Evolutionary conservation across 257 asterid genomes (phyloP).

Genomic region (Salvia splendens): DNA sequence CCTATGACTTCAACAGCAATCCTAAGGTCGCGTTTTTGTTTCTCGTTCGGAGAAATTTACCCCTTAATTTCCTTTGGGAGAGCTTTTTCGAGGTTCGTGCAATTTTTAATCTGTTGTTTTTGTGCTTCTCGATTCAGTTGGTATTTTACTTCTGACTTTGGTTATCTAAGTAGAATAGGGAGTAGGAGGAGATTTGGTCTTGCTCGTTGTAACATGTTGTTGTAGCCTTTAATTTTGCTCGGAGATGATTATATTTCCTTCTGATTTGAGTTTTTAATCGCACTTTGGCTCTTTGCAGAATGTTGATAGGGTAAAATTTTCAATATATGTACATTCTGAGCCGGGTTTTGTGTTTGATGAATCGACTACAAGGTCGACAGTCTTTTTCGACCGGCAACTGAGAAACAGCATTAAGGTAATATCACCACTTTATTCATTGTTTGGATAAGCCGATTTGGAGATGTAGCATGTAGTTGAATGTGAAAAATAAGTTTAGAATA

Average conservation of each 20-base stretch:
- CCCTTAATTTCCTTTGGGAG: conserved; percentile 93
- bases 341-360: conserved; percentile 88
- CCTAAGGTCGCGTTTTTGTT: conserved; percentile 84
- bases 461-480: background rate
- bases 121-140: conserved; percentile 1
- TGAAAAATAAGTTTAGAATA: conserved; percentile 12
- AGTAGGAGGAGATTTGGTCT: background rate
- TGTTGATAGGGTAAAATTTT: conserved; percentile 58
- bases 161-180: too few species aligned
- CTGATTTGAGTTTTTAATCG: background rate
- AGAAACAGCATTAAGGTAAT: conserved; percentile 72
- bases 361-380: conserved; percentile 61
- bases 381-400: conserved; percentile 68
- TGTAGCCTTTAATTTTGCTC: background rate
- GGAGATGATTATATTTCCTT: background rate
- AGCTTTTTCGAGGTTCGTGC: conserved; percentile 77
- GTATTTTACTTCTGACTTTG: background rate
- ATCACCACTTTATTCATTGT: conserved; percentile 15
- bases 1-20: conserved; percentile 48
- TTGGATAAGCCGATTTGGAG: conserved; percentile 14
- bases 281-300: conserved; percentile 46
- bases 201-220: background rate
- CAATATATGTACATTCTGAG: conserved; percentile 75
- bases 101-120: conserved; percentile 16
- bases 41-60: conserved; percentile 66